Percentiles rank a stretch among this genome's conserved stretches.
Conservation (phyloP, 768 basidiomycete genomes). For the Lactarius evosmus region DNA sequence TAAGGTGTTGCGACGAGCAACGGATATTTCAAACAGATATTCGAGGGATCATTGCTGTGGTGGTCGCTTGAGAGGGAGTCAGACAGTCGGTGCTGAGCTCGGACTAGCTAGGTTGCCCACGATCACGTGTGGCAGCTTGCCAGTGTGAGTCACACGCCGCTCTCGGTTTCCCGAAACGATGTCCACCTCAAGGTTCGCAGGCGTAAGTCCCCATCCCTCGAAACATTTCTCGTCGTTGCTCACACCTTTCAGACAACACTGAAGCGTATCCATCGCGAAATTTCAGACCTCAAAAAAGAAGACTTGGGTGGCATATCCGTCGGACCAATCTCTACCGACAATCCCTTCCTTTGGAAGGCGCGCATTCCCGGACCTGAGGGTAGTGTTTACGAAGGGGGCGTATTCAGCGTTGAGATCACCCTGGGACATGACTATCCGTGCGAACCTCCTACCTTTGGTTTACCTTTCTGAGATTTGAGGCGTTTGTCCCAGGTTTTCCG, state of each 20-base stretch:
- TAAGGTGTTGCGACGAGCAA: background rate
- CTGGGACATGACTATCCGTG: constrained; percentile 80
- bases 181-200: constrained; percentile 20
- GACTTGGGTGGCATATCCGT: constrained; percentile 74
- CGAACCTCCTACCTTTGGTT: constrained; percentile 28
- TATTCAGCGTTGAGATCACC: constrained; percentile 64
- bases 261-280: constrained; percentile 82
- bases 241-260: constrained; percentile 51
- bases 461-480: background rate
- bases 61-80: background rate
- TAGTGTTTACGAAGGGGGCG: constrained; percentile 77
- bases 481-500: constrained; percentile 56
- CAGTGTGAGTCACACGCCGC: background rate
- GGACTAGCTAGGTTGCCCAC: constrained; percentile 8
- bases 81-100: constrained; percentile 9
- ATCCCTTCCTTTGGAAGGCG: constrained; percentile 71
- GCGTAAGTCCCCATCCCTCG: constrained; percentile 20
- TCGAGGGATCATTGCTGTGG: constrained; percentile 51
- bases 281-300: constrained; percentile 76
- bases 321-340: constrained; percentile 56
- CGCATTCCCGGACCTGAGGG: constrained; percentile 80
- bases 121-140: constrained; percentile 14
- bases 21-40: constrained; percentile 42
- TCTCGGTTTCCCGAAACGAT: background rate
- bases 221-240: too few species aligned